Evolutionary conservation across 306 rosid genomes (phyloP).

Genomic region (Lablab purpureus): DNA sequence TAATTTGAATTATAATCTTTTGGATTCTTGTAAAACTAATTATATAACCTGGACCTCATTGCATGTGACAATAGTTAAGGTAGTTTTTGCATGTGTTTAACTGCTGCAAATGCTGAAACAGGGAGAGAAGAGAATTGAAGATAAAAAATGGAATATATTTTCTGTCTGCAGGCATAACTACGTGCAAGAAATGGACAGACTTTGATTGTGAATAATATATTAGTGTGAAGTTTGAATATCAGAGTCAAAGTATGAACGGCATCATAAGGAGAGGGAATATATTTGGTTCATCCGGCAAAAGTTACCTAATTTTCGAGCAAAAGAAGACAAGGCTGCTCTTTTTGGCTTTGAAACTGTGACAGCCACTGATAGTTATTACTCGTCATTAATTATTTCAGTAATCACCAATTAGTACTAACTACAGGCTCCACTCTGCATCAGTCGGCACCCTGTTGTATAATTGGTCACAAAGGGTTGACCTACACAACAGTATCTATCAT

Average conservation of each 20-base stretch:
- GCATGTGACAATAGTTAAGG: not conserved
- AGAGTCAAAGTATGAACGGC: slow-evolving; percentile 53
- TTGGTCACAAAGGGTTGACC: slow-evolving; percentile 36
- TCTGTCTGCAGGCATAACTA: slow-evolving; percentile 45
- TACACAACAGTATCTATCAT: slow-evolving; percentile 13
- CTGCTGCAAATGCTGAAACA: not conserved
- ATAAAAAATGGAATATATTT: slow-evolving; percentile 17
- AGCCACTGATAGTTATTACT: not conserved
- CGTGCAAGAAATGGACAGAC: slow-evolving; percentile 22
- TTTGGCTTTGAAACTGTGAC: slow-evolving; percentile 17
- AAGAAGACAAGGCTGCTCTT: slow-evolving; percentile 45
- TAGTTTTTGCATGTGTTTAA: slow-evolving; percentile 31
- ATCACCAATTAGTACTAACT: slow-evolving; percentile 6
- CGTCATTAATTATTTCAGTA: not conserved
- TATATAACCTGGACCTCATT: not conserved
- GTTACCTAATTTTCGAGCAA: slow-evolving; percentile 32
- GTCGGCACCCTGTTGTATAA: slow-evolving; percentile 48
- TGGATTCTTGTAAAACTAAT: not conserved
- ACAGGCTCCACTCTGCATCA: slow-evolving; percentile 13
- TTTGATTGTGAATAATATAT: slow-evolving; percentile 28
- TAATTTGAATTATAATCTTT: not conserved
- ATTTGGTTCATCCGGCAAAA: slow-evolving; percentile 44
- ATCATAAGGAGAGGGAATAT: slow-evolving; percentile 29
- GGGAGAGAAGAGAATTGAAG: not conserved
- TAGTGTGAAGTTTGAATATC: slow-evolving; percentile 16